Percentiles rank a stretch among this genome's conserved stretches.
phyloP scores from a whole-genome alignment of 2,329 filamentous ascomycete genomes.

The Fusarium mundagurra region DNA sequence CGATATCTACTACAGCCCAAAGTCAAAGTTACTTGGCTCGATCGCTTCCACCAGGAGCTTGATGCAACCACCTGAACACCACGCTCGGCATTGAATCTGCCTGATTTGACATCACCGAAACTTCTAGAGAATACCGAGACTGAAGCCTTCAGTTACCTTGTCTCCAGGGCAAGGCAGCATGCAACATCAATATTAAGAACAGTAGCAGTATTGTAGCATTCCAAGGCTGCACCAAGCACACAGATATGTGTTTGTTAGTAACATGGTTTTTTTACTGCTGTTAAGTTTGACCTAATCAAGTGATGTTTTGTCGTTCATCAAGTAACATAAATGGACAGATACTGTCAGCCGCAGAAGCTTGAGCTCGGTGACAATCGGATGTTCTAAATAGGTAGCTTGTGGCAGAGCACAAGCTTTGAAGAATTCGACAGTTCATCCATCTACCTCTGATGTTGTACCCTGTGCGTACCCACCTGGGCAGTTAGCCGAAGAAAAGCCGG shows the following conservation, averaged over 20 bases:
- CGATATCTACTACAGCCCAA: neutral
- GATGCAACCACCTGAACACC: conserved; percentile 21
- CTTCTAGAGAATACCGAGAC: conserved; percentile 8
- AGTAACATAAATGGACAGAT: neutral
- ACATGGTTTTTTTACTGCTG: neutral
- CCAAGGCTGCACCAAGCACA: neutral
- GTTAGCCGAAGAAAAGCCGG: conserved; percentile 32
- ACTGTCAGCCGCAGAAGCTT: neutral
- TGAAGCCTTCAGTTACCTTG: neutral
- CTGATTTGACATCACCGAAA: conserved; percentile 16
- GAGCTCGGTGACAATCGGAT: neutral
- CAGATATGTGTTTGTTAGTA: neutral
- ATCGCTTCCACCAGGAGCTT: neutral
- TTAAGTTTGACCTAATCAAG: neutral
- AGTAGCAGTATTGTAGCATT: neutral
- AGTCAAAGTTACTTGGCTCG: neutral
- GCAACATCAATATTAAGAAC: neutral
- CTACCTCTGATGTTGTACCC: neutral
- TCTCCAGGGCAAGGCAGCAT: neutral
- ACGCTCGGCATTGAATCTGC: conserved; percentile 1
- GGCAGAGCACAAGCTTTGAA: neutral
- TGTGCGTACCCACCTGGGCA: neutral
- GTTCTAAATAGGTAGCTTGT: neutral
- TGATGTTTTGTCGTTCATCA: neutral
- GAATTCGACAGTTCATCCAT: neutral